Conservation (phyloP, 768 basidiomycete species). For the Boletus vermiculosoides region DNA sequence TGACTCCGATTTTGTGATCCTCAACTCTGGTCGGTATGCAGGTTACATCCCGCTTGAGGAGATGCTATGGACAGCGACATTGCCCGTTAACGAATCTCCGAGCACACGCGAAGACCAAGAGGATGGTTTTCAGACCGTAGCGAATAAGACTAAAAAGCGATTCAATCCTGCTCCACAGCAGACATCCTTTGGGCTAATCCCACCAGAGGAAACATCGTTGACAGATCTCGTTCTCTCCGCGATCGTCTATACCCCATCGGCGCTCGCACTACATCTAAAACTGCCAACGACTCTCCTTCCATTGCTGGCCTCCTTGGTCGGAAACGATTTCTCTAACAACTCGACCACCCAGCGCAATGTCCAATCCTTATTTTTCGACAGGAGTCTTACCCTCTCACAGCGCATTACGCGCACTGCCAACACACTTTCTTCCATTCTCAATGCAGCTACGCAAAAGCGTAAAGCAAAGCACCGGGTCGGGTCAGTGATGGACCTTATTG, state of each 20-base stretch:
- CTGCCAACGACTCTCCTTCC: slow-evolving; percentile 73
- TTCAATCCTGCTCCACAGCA: slow-evolving; percentile 29
- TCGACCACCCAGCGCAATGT: slow-evolving; percentile 49
- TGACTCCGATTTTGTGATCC: slow-evolving; percentile 81
- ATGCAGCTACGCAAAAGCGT: slow-evolving; percentile 46
- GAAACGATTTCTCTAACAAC: slow-evolving; percentile 72
- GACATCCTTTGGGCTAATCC: slow-evolving; percentile 42
- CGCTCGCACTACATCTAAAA: slow-evolving; percentile 62
- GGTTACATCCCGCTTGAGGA: slow-evolving; percentile 78
- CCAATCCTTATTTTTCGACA: slow-evolving; percentile 68
- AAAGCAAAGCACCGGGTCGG: slow-evolving; percentile 56
- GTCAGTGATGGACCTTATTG: slow-evolving; percentile 77
- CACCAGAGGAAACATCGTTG: slow-evolving; percentile 42
- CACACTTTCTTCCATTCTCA: slow-evolving; percentile 54
- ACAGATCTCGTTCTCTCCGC: slow-evolving; percentile 51
- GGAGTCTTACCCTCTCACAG: slow-evolving; percentile 52
- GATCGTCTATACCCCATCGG: slow-evolving; percentile 57
- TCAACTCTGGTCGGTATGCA: slow-evolving; percentile 71
- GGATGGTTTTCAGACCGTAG: slow-evolving; percentile 59
- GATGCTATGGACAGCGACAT: slow-evolving; percentile 58
- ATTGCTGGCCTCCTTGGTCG: slow-evolving; percentile 72
- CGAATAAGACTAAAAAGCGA: slow-evolving; percentile 52
- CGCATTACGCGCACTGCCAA: slow-evolving; percentile 66
- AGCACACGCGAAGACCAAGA: slow-evolving; percentile 36
- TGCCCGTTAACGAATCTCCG: slow-evolving; percentile 25